A percentile compares a stretch with the other conserved stretches of the same genome.
Evolutionary conservation across 176 grass and related monocot species (phyloP).

Genomic region (Luzula sylvatica): DNA sequence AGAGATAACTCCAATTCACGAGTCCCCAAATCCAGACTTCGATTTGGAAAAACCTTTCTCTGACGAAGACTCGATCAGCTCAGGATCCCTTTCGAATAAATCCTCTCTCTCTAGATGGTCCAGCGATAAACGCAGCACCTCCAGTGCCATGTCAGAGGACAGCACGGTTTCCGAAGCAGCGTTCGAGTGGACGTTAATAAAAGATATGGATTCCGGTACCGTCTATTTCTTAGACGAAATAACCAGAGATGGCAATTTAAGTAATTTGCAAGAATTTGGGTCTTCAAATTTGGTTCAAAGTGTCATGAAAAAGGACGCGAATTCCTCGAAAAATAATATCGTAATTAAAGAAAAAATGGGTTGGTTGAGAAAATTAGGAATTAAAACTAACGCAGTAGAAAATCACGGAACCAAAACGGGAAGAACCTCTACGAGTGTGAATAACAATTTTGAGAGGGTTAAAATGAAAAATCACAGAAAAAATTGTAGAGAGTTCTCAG

Average conservation of each 20-base stretch:
- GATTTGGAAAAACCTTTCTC: conserved; percentile 2
- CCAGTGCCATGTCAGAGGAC: background rate
- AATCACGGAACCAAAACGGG: conserved; percentile 24
- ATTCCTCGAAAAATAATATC: conserved; percentile 26
- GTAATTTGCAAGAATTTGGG: conserved; percentile 40
- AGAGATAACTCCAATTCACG: conserved; percentile 20
- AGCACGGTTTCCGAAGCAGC: conserved; percentile 7
- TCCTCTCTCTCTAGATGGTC: conserved; percentile 27
- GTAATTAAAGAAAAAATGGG: conserved; percentile 10
- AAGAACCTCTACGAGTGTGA: conserved; percentile 23
- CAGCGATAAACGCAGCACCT: conserved; percentile 1
- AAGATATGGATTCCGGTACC: conserved; percentile 73
- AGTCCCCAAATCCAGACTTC: background rate
- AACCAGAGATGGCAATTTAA: conserved; percentile 53
- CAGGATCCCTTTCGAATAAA: conserved; percentile 8
- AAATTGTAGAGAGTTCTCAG: conserved; percentile 64
- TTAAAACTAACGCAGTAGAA: conserved; percentile 28
- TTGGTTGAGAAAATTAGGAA: conserved; percentile 67
- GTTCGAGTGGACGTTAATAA: conserved; percentile 37
- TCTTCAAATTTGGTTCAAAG: conserved; percentile 52
- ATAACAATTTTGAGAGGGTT: conserved; percentile 28
- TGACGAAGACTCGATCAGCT: background rate
- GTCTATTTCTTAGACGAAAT: conserved; percentile 55
- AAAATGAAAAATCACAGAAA: conserved; percentile 58
- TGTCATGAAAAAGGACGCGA: conserved; percentile 55